Evolutionary conservation across 805 yeast genomes (phyloP).

Genomic region (Zygoascus bituminiphila): DNA sequence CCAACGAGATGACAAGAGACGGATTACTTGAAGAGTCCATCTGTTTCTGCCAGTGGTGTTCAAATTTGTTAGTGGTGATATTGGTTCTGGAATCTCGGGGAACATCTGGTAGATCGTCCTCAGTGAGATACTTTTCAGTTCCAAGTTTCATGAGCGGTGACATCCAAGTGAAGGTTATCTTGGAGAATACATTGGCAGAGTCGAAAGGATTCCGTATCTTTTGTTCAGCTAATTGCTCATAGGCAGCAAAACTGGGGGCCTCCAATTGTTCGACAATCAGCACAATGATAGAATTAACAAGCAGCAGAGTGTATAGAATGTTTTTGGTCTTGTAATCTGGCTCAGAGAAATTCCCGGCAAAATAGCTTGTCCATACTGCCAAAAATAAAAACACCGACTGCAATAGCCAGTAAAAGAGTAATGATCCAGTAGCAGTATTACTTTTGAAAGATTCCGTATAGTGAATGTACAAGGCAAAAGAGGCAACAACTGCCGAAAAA

Average conservation of each 20-base stretch:
- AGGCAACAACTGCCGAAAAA: conserved; percentile 35
- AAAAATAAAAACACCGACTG: conserved; percentile 40
- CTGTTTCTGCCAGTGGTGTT: conserved; percentile 54
- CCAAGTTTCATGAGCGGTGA: conserved; percentile 74
- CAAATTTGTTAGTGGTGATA: conserved; percentile 41
- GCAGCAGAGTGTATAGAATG: conserved; percentile 27
- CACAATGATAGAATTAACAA: conserved; percentile 36
- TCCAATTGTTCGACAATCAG: conserved; percentile 37
- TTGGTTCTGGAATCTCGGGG: conserved; percentile 62
- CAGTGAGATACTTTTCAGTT: conserved; percentile 43
- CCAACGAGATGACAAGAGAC: conserved; percentile 53
- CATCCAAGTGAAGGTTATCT: conserved; percentile 87
- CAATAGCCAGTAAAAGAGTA: conserved; percentile 71
- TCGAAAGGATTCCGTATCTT: conserved; percentile 37
- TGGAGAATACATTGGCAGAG: conserved; percentile 62
- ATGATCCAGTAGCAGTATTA: conserved; percentile 54
- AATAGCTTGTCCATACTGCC: conserved; percentile 1
- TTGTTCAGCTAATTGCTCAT: conserved; percentile 29
- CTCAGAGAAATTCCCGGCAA: conserved; percentile 11
- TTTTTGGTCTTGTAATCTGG: conserved; percentile 18
- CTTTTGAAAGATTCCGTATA: conserved; percentile 65
- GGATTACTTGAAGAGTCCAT: conserved; percentile 28
- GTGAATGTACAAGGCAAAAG: conserved; percentile 50
- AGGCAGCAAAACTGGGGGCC: conserved; percentile 30
- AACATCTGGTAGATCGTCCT: conserved; percentile 66